Evolutionary conservation across 768 basidiomycete species (phyloP), one percentile per base, ranked within the genome.

Genomic region (Russula abietina): DNA sequence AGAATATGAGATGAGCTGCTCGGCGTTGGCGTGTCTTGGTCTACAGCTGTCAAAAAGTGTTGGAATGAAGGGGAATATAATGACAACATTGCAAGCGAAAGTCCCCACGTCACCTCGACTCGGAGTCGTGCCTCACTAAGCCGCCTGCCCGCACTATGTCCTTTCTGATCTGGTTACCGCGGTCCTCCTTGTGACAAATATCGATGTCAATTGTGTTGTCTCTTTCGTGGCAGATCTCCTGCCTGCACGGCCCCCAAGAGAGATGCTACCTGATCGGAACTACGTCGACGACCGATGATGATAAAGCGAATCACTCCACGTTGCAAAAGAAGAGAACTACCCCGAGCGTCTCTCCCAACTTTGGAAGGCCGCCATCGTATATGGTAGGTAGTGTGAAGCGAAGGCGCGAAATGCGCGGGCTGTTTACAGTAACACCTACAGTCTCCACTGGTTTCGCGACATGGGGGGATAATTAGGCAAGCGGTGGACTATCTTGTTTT

Each of bases 191-290:
- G 22, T 41, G 76, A 7, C 91, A 94, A 71, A 89, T 85, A 26
- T n/a, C n/a, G n/a, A n/a, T n/a, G n/a, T n/a, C n/a, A n/a, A n/a
- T n/a, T n/a, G n/a, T n/a, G n/a, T n/a, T n/a, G n/a, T n/a, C n/a
- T n/a, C n/a, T n/a, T n/a, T n/a, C n/a, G 95, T 45, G 94, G 94
- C 7, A 79, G 96, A 85, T 2, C 77, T 88, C 26, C 70, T 88
- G 32, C 79, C 86, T 59, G 77, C 82, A 6, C 88, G 94, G 75
- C 73, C 89, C 32, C 83, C 84, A 36, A 86, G 83, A 77, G 83
- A 22, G 96, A 95, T 3, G 94, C 90, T 1, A 88, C 83, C 10
- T 98, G 36, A 96, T 98, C 69, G 96, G 93, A 0, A 97, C 93
- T n/a, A 91, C 90, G 2, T 95, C 92, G 1, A 89, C 88, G 0